Conservation (phyloP, 2,329 filamentous ascomycete genomes). For the Truncatella angustata region DNA sequence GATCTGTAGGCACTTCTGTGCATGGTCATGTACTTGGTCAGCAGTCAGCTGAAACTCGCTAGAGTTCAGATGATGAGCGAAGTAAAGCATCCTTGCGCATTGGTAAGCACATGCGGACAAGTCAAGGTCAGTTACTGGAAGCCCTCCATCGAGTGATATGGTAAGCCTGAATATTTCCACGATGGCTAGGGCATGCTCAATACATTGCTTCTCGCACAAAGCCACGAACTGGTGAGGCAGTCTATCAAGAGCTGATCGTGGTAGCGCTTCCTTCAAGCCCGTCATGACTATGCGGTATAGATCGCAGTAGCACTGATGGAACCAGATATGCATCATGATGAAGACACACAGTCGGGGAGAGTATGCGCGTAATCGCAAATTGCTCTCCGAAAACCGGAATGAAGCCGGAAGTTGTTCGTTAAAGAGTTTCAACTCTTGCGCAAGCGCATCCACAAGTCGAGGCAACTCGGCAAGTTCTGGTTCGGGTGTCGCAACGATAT, state of each 20-base stretch:
- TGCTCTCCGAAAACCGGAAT: slow-evolving; percentile 57
- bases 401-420: slow-evolving; percentile 52
- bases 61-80: slow-evolving; percentile 45
- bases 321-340: slow-evolving; percentile 60
- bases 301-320: slow-evolving; percentile 58
- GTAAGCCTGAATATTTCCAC: slow-evolving; percentile 53
- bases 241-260: slow-evolving; percentile 39
- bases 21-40: slow-evolving; percentile 48
- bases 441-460: slow-evolving; percentile 45
- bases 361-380: slow-evolving; percentile 54
- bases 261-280: slow-evolving; percentile 50
- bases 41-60: slow-evolving; percentile 41
- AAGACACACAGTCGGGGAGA: slow-evolving; percentile 57
- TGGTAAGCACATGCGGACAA: slow-evolving; percentile 56
- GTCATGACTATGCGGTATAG: slow-evolving; percentile 52
- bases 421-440: slow-evolving; percentile 45
- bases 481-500: slow-evolving; percentile 39
- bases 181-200: slow-evolving; percentile 54
- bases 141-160: slow-evolving; percentile 47
- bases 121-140: slow-evolving; percentile 54
- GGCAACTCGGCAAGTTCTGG: slow-evolving; percentile 45
- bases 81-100: slow-evolving; percentile 51
- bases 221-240: slow-evolving; percentile 48
- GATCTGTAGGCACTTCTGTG: slow-evolving; percentile 48
- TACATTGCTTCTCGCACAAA: slow-evolving; percentile 49